These are phyloP conservation scores for Fonsecaea erecta DNA, from an alignment of 2,329 filamentous ascomycete genomes.

Conservation along the genomic window DNA sequence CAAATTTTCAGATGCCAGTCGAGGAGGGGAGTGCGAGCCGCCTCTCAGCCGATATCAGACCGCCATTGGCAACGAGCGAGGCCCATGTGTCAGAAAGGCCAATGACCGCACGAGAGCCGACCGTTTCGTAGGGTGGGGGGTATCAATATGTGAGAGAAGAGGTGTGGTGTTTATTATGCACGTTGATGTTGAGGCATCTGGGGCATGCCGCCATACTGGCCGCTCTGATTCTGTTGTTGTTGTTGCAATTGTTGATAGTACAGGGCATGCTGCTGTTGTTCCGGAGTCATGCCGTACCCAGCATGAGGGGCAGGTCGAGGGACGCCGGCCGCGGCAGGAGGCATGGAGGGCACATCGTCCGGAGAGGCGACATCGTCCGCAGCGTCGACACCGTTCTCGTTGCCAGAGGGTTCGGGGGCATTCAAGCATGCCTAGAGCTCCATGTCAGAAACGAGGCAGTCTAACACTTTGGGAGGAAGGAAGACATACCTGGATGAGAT, in stretches of 20 bases:
- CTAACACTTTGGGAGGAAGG: neutral
- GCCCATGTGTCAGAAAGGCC: slow-evolving; percentile 6
- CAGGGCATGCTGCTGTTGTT: slow-evolving; percentile 74
- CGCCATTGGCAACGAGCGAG: slow-evolving; percentile 6
- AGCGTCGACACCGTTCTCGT: slow-evolving; percentile 80
- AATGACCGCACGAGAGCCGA: slow-evolving; percentile 11
- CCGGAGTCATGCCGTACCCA: slow-evolving; percentile 67
- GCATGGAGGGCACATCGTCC: slow-evolving; percentile 83
- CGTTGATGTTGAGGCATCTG: slow-evolving; percentile 83
- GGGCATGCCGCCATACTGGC: slow-evolving; percentile 75
- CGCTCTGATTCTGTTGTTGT: slow-evolving; percentile 68
- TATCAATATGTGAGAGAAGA: slow-evolving; percentile 27
- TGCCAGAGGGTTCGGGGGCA: slow-evolving; percentile 85
- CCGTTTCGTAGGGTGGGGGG: slow-evolving; percentile 16
- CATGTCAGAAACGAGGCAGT: slow-evolving; percentile 31
- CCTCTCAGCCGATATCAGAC: slow-evolving; percentile 1
- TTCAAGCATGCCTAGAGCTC: slow-evolving; percentile 89
- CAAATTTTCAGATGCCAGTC: slow-evolving; percentile 21
- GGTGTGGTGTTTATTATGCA: slow-evolving; percentile 42
- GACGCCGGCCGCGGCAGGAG: slow-evolving; percentile 69
- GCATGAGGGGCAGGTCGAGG: slow-evolving; percentile 64
- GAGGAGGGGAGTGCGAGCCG: slow-evolving; percentile 10
- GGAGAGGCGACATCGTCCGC: slow-evolving; percentile 82
- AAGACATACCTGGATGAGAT: slow-evolving; percentile 86
- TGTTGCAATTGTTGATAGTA: slow-evolving; percentile 83